These are phyloP conservation scores for Dioscorea zingiberensis DNA, from an alignment of 106 monocot species.

Conservation along the genomic window DNA sequence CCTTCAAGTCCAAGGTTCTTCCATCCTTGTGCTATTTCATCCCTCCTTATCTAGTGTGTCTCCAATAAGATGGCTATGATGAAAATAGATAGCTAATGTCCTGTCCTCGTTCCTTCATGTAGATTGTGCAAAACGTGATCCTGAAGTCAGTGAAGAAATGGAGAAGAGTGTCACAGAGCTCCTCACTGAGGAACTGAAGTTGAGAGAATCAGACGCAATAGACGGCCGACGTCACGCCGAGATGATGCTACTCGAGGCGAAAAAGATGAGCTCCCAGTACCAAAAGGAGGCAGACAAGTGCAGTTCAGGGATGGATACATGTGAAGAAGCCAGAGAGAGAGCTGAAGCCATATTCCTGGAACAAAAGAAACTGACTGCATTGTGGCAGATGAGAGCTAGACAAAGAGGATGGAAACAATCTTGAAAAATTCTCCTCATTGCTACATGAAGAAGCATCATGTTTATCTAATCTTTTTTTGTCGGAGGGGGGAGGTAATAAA, in stretches of 20 bases:
- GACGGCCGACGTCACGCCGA: conserved; percentile 60
- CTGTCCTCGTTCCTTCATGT: not conserved
- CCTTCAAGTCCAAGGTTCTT: not conserved
- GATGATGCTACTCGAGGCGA: conserved; percentile 69
- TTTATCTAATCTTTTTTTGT: not conserved
- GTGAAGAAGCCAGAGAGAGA: conserved; percentile 87
- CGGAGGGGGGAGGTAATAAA: not conserved
- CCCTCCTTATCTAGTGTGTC: too few relatives aligned
- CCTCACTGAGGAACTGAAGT: conserved; percentile 73
- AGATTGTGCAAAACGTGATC: conserved; percentile 82
- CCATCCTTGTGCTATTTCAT: not conserved
- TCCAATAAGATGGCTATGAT: too few relatives aligned
- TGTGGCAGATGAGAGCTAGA: conserved; percentile 78
- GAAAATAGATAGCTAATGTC: not conserved
- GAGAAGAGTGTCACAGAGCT: conserved; percentile 80
- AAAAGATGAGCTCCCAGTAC: conserved; percentile 84
- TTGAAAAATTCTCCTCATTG: not conserved
- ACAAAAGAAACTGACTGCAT: conserved; percentile 54
- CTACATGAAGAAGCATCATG: too few relatives aligned
- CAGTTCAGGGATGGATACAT: conserved; percentile 94
- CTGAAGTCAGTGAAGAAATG: conserved; percentile 78
- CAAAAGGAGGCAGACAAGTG: conserved; percentile 97
- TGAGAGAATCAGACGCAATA: conserved; percentile 65
- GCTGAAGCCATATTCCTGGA: conserved; percentile 41
- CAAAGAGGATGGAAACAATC: conserved; percentile 65